Percentiles rank a stretch among this genome's conserved stretches.
These are phyloP conservation scores for Podaxis carcinomalis DNA, from an alignment of 768 basidiomycete genomes.

Conservation along the genomic window DNA sequence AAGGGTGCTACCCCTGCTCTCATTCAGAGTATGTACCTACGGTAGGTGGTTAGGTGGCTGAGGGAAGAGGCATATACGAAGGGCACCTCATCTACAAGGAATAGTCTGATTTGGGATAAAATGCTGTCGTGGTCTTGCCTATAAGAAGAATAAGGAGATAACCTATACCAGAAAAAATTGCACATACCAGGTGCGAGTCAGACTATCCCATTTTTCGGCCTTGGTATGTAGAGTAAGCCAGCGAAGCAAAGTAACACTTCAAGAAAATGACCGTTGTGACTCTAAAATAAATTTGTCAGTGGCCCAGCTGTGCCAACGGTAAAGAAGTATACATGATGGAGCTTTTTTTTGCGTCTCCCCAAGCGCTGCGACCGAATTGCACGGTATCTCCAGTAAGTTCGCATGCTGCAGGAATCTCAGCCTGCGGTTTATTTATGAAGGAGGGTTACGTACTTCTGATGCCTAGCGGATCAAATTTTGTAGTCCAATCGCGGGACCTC, in stretches of 20 bases:
- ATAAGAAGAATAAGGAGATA: background rate
- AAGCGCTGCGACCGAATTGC: constrained; percentile 55
- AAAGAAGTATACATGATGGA: constrained; percentile 63
- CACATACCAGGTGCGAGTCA: constrained; percentile 79
- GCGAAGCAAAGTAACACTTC: background rate
- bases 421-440: background rate
- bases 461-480: constrained; percentile 73
- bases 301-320: background rate
- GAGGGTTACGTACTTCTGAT: constrained; percentile 56
- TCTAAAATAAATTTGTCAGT: constrained; percentile 29
- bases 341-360: constrained; percentile 72
- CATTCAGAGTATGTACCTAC: constrained; percentile 90
- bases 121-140: constrained; percentile 66
- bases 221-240: constrained; percentile 22
- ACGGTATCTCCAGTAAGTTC: constrained; percentile 93
- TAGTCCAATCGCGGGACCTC: constrained; percentile 76
- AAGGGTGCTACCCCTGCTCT: constrained; percentile 84
- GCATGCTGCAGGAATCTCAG: constrained; percentile 47
- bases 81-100: constrained; percentile 87
- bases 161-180: background rate
- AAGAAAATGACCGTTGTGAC: constrained; percentile 63
- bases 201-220: constrained; percentile 96
- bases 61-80: background rate
- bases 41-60: background rate
- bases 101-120: constrained; percentile 67